phyloP scores from a whole-genome alignment of 2,329 filamentous ascomycete species.

The Periglandula ipomoeae region DNA sequence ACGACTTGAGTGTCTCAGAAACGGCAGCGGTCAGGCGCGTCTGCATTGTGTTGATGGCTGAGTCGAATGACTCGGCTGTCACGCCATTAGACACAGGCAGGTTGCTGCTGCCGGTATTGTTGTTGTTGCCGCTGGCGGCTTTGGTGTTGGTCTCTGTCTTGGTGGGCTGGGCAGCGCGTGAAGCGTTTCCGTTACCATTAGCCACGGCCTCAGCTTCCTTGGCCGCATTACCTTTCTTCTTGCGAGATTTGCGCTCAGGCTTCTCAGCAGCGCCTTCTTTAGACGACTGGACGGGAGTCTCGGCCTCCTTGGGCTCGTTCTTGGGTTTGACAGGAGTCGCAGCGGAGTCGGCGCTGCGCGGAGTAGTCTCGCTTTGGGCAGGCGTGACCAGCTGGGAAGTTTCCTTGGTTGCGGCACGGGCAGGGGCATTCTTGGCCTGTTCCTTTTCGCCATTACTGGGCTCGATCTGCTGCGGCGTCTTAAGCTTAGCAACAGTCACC shows the following conservation, averaged over 20 bases:
- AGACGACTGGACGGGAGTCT: constrained; percentile 29
- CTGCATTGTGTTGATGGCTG: constrained; percentile 46
- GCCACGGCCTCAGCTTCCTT: constrained; percentile 34
- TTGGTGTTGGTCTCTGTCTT: constrained; percentile 20
- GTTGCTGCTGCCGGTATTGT: constrained; percentile 13
- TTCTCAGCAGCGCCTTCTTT: constrained; percentile 42
- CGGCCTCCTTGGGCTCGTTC: constrained; percentile 38
- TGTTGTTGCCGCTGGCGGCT: constrained; percentile 20
- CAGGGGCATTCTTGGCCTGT: constrained; percentile 25
- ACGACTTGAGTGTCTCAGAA: constrained; percentile 43
- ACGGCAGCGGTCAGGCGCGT: constrained; percentile 39
- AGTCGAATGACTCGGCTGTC: constrained; percentile 39
- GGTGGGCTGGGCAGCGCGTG: constrained; percentile 22
- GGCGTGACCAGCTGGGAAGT: constrained; percentile 16
- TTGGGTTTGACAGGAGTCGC: constrained; percentile 29
- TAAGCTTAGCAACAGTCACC: constrained; percentile 66
- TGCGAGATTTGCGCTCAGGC: constrained; percentile 50
- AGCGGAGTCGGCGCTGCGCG: constrained; percentile 22
- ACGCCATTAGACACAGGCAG: constrained; percentile 18
- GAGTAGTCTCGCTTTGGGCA: constrained; percentile 17
- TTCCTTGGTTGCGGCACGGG: constrained; percentile 23
- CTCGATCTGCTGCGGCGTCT: constrained; percentile 38
- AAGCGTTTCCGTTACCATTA: constrained; percentile 28
- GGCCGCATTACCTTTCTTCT: constrained; percentile 55
- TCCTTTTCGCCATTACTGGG: constrained; percentile 18